These are phyloP conservation scores for Dactylonectria estremocensis DNA, from an alignment of 2,329 filamentous ascomycete genomes.

Conservation along the genomic window DNA sequence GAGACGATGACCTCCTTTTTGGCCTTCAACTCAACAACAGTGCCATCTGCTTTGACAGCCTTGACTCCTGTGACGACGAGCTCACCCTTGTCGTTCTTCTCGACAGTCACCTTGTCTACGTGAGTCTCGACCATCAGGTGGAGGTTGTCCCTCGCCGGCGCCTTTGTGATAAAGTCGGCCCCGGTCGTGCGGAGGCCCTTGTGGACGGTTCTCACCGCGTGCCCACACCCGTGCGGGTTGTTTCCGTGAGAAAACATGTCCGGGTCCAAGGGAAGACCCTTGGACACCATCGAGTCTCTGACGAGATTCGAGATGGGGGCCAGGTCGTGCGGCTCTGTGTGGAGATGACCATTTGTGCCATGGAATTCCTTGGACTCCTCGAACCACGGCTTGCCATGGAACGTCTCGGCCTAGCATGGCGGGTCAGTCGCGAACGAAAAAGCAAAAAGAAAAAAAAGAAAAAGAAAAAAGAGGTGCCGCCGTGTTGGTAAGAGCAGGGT, in stretches of 20 bases:
- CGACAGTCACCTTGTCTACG: slow-evolving; percentile 68
- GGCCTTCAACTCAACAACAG: slow-evolving; percentile 55
- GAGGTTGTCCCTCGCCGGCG: slow-evolving; percentile 59
- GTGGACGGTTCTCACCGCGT: slow-evolving; percentile 67
- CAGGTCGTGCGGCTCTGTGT: slow-evolving; percentile 71
- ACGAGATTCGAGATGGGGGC: slow-evolving; percentile 71
- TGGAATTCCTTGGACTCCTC: slow-evolving; percentile 63
- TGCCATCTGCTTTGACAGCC: slow-evolving; percentile 59
- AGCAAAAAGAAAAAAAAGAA: neutral
- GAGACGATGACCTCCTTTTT: slow-evolving; percentile 59
- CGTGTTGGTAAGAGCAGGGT: neutral
- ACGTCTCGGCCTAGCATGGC: slow-evolving; percentile 64
- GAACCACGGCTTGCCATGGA: slow-evolving; percentile 72
- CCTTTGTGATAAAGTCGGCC: slow-evolving; percentile 66
- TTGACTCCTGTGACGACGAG: slow-evolving; percentile 62
- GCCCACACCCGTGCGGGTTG: slow-evolving; percentile 69
- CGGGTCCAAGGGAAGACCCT: slow-evolving; percentile 67
- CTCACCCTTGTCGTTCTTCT: slow-evolving; percentile 50
- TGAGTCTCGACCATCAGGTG: slow-evolving; percentile 63
- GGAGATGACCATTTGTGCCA: slow-evolving; percentile 66
- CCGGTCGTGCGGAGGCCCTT: slow-evolving; percentile 67
- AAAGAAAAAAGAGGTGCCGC: slow-evolving; percentile 4
- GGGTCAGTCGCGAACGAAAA: slow-evolving; percentile 5
- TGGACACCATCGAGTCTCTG: slow-evolving; percentile 67
- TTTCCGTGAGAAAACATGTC: slow-evolving; percentile 72